Evolutionary conservation across 306 rosid genomes (phyloP), one percentile per base, ranked within the genome.

Genomic region (Corylus avellana): DNA sequence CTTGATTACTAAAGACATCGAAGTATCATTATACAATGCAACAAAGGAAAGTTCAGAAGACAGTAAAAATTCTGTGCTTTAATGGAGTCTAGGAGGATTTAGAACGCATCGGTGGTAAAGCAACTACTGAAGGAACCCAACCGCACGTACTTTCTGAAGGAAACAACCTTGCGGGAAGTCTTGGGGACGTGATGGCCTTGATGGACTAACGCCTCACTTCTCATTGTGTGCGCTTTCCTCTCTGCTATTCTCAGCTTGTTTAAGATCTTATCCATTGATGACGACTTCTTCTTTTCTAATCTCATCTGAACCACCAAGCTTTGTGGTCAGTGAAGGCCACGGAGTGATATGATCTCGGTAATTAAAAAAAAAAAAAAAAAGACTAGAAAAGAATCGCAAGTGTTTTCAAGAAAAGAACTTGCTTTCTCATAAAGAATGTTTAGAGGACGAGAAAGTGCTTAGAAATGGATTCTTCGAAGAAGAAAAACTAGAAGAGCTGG

Each of bases 211-310:
- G 58, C 53, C 64, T 79, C 76, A 86, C 84, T 80, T 86, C 97
- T 89, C 97, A 89, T 91, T 77, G 83, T 84, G 78, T 88, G 92
- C 51, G 97, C 97, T 86, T 84, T 91, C 80, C 81, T 82, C 84
- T 91, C 91, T 16, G 95, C 91, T 73, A 77, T 83, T 82, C 94
- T 90, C 86, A 92, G 87, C 82, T 88, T 91, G 86, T 84, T 87
- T 82, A 86, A 73, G 70, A 94, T 92, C 92, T 84, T 94, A 51
- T 94, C 95, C 91, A 94, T 88, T 12, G 93, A 81, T n/a, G 92
- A 85, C 2, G 97, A 88, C 85, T 89, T 91, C 83, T 83, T 90
- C 93, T 85, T 92, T 80, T 94, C 98, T 81, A 92, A 82, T 76
- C 88, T 88, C 97, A 92, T 83, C 98, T 94, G 97, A 81, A 66